These are phyloP conservation scores for Lodderomyces jiufengensis DNA, from an alignment of 1,139 yeast genomes.

Conservation along the genomic window DNA sequence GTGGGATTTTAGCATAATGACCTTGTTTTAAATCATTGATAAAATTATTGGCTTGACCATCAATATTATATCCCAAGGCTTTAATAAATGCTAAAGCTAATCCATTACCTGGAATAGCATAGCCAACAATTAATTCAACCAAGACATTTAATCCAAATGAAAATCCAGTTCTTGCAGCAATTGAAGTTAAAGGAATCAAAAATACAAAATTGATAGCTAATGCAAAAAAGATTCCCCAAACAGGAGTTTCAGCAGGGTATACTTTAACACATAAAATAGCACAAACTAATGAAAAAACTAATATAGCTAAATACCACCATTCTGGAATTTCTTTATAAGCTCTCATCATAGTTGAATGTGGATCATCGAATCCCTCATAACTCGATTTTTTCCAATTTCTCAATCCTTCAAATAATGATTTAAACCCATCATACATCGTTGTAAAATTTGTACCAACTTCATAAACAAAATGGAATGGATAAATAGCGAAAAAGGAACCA, in stretches of 20 bases:
- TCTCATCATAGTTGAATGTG: constrained; percentile 55
- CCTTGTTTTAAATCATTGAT: constrained; percentile 53
- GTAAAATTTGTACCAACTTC: constrained; percentile 23
- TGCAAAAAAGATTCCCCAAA: constrained; percentile 57
- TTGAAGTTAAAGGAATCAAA: constrained; percentile 47
- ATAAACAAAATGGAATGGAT: constrained; percentile 53
- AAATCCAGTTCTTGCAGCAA: constrained; percentile 54
- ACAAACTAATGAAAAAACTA: constrained; percentile 44
- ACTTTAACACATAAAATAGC: constrained; percentile 47
- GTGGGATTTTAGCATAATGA: constrained; percentile 61
- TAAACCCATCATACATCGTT: constrained; percentile 13
- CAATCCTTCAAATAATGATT: constrained; percentile 7
- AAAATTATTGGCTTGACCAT: constrained; percentile 55
- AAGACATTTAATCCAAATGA: constrained; percentile 52
- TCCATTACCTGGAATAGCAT: constrained; percentile 61
- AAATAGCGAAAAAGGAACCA: constrained; percentile 54
- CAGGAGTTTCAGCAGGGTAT: constrained; percentile 49
- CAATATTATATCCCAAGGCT: constrained; percentile 55
- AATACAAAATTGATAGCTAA: constrained; percentile 52
- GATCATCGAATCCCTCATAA: constrained; percentile 34
- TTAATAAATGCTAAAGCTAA: constrained; percentile 55
- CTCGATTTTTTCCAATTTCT: constrained; percentile 12
- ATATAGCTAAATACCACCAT: constrained; percentile 49
- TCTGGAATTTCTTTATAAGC: constrained; percentile 61
- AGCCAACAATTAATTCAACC: constrained; percentile 59